Conservation (phyloP, 1,284 basidiomycete species). For the Cryptococcus sp. region DNA sequence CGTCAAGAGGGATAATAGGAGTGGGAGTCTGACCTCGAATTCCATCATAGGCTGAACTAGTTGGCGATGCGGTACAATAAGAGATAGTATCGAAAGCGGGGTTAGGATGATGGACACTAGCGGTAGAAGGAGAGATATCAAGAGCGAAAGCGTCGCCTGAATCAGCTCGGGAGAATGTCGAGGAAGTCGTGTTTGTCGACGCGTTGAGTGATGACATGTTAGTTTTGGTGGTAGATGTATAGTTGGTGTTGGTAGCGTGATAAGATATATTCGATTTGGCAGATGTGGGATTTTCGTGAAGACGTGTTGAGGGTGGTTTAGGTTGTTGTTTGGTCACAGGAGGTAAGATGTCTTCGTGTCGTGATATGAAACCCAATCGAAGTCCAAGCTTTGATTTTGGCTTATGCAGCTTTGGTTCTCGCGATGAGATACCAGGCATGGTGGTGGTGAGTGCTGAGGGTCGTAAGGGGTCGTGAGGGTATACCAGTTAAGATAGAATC, state of each 20-base stretch:
- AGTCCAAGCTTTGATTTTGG: slow-evolving; percentile 40
- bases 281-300: background rate
- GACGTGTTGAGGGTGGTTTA: slow-evolving; percentile 1
- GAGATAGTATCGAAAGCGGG: slow-evolving; percentile 29
- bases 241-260: background rate
- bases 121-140: slow-evolving; percentile 4
- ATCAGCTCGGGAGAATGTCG: slow-evolving; percentile 4
- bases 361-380: slow-evolving; percentile 26
- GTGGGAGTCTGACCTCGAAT: slow-evolving; percentile 4
- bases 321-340: slow-evolving; percentile 14
- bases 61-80: slow-evolving; percentile 23
- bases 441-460: background rate
- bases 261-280: background rate
- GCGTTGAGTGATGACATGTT: background rate
- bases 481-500: too few relatives aligned
- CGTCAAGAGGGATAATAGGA: background rate
- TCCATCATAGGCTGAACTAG: slow-evolving; percentile 16
- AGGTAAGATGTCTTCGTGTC: background rate
- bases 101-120: background rate
- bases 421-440: slow-evolving; percentile 4
- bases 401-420: slow-evolving; percentile 23
- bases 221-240: background rate
- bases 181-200: slow-evolving; percentile 8
- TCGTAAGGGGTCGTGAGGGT: too few relatives aligned
- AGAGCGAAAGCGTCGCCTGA: slow-evolving; percentile 3